A percentile compares a stretch with the other conserved stretches of the same genome.
Conservation (phyloP, 345 rosid genomes). For the Arabidopsis suecica region DNA sequence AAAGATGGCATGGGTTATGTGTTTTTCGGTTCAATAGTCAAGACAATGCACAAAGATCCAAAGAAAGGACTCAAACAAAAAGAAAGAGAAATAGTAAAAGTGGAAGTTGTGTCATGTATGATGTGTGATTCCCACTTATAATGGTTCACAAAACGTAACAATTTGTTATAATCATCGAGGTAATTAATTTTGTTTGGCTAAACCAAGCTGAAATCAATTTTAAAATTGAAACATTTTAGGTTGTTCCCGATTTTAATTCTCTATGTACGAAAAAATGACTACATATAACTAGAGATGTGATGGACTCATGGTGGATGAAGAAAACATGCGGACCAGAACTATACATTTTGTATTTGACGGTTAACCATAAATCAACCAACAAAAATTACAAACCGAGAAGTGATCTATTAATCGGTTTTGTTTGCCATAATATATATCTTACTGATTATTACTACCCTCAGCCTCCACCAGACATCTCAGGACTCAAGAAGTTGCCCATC, state of each 20-base stretch:
- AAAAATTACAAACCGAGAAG: too few species aligned
- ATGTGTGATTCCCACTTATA: slow-evolving; percentile 31
- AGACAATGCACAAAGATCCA: slow-evolving; percentile 39
- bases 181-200: not conserved
- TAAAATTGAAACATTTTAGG: not conserved
- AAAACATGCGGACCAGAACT: too few species aligned
- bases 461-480: not conserved
- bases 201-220: not conserved
- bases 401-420: too few species aligned
- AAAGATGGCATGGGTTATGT: slow-evolving; percentile 35
- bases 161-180: not conserved
- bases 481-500: not conserved
- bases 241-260: too few species aligned
- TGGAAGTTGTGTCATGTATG: slow-evolving; percentile 26
- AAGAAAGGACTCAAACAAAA: slow-evolving; percentile 16
- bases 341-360: too few species aligned
- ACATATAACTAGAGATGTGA: too few species aligned
- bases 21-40: slow-evolving; percentile 27
- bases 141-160: not conserved
- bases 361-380: too few species aligned
- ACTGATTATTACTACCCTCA: too few species aligned
- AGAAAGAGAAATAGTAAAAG: slow-evolving; percentile 22
- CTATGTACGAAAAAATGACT: too few species aligned
- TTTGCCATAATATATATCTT: too few species aligned
- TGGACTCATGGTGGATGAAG: too few species aligned